These are phyloP conservation scores for Exserohilum rostratum DNA, from an alignment of 2,329 filamentous ascomycete species.

Conservation along the genomic window DNA sequence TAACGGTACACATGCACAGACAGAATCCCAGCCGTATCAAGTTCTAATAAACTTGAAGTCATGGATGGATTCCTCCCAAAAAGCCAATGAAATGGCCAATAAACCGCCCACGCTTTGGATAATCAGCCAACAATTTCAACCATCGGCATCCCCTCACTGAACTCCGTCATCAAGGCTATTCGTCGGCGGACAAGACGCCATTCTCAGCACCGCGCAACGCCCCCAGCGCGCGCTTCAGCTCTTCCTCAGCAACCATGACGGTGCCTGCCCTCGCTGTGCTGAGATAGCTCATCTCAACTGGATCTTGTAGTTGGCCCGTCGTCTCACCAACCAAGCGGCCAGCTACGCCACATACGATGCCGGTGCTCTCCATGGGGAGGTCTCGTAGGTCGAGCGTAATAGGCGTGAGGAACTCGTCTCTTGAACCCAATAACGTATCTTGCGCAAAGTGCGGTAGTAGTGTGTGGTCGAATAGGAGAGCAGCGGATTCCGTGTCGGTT, in stretches of 20 bases:
- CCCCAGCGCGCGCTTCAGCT: constrained; percentile 73
- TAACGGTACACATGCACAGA: background rate
- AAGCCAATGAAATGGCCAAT: too few relatives aligned
- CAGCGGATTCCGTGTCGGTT: constrained; percentile 75
- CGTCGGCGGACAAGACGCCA: constrained; percentile 18
- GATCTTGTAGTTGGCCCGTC: constrained; percentile 39
- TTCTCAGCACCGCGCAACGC: constrained; percentile 62
- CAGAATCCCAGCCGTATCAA: too few relatives aligned
- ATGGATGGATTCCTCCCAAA: too few relatives aligned
- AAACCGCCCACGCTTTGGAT: too few relatives aligned
- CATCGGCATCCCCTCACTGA: too few relatives aligned
- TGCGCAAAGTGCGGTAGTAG: constrained; percentile 63
- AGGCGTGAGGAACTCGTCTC: constrained; percentile 74
- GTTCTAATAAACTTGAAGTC: too few relatives aligned
- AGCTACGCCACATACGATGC: constrained; percentile 93
- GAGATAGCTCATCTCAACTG: constrained; percentile 84
- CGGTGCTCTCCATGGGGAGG: constrained; percentile 84
- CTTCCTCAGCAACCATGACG: constrained; percentile 80
- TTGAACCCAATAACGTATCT: constrained; percentile 77
- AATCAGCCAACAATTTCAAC: too few relatives aligned
- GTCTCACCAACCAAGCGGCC: constrained; percentile 79
- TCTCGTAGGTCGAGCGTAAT: constrained; percentile 85
- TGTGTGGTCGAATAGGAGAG: constrained; percentile 72
- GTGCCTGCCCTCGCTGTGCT: constrained; percentile 88
- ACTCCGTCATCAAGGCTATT: constrained; percentile 5